Evolutionary conservation across 345 rosid species (phyloP).

Genomic region (Hibiscus tridactylites): DNA sequence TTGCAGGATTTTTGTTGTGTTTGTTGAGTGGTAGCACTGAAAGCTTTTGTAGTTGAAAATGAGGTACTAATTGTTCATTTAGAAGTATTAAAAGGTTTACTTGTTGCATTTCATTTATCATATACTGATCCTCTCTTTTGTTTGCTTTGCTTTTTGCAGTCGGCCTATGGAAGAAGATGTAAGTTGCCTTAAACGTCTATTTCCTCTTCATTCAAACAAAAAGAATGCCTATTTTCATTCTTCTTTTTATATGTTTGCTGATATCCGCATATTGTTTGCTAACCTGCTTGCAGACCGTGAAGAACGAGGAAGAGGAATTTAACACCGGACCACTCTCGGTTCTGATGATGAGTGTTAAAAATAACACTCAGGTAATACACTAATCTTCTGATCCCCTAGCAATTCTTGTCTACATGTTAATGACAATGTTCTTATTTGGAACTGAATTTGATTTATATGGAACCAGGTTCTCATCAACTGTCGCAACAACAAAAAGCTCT

Average conservation of each 20-base stretch:
- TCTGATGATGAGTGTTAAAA: slow-evolving; percentile 95
- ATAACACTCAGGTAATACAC: slow-evolving; percentile 75
- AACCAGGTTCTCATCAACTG: slow-evolving; percentile 86
- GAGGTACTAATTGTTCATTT: slow-evolving; percentile 10
- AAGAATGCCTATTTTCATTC: background rate
- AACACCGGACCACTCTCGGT: slow-evolving; percentile 96
- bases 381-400: background rate
- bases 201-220: background rate
- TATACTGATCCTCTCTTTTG: slow-evolving; percentile 1
- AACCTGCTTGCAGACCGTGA: slow-evolving; percentile 24
- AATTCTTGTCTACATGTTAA: background rate
- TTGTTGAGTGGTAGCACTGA: background rate
- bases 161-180: slow-evolving; percentile 73
- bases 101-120: background rate
- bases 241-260: background rate
- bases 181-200: slow-evolving; percentile 11
- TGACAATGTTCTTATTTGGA: background rate
- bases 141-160: slow-evolving; percentile 26
- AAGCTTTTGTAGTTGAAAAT: slow-evolving; percentile 2
- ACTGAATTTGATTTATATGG: background rate
- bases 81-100: background rate
- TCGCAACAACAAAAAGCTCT: slow-evolving; percentile 73
- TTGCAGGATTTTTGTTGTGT: background rate
- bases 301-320: slow-evolving; percentile 94
- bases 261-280: background rate